phyloP scores from a whole-genome alignment of 1,284 basidiomycete genomes.

The Tilletia walkeri region DNA sequence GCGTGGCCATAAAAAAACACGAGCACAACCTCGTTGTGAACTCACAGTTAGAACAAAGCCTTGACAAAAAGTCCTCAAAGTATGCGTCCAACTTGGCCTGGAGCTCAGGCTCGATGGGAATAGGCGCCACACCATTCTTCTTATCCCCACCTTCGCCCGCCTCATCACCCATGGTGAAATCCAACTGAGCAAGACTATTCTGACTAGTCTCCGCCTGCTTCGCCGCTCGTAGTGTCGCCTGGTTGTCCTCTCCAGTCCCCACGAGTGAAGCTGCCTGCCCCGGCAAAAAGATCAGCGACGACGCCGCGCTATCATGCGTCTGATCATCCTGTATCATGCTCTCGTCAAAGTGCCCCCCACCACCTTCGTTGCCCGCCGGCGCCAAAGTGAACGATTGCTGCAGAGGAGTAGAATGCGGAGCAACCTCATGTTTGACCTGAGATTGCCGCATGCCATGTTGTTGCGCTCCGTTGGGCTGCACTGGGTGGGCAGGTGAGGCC shows the following conservation, averaged over 20 bases:
- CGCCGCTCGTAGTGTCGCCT: constrained; percentile 17
- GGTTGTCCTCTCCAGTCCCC: not conserved
- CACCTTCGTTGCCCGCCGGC: not conserved
- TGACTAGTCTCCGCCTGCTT: not conserved
- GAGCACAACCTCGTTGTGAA: constrained; percentile 32
- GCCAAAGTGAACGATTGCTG: constrained; percentile 6
- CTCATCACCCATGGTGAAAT: constrained; percentile 21
- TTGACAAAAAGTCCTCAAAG: constrained; percentile 85
- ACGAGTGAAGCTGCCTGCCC: not conserved
- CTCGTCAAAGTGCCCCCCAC: not conserved
- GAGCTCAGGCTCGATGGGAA: constrained; percentile 63
- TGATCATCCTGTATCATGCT: not conserved
- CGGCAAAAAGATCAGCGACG: constrained; percentile 2
- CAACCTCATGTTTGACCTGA: not conserved
- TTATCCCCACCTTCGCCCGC: constrained; percentile 18
- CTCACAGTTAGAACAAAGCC: constrained; percentile 74
- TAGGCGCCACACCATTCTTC: constrained; percentile 17
- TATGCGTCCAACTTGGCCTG: constrained; percentile 78
- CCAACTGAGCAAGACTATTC: not conserved
- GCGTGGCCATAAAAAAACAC: not conserved
- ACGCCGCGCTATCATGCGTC: not conserved
- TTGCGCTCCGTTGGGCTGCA: too few relatives aligned
- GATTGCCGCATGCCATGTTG: too few relatives aligned
- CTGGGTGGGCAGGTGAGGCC: too few relatives aligned
- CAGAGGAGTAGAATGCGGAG: constrained; percentile 1